Percentiles rank a stretch among this genome's conserved stretches.
Conservation (phyloP, 306 rosid species). For the Begonia masoniana region DNA sequence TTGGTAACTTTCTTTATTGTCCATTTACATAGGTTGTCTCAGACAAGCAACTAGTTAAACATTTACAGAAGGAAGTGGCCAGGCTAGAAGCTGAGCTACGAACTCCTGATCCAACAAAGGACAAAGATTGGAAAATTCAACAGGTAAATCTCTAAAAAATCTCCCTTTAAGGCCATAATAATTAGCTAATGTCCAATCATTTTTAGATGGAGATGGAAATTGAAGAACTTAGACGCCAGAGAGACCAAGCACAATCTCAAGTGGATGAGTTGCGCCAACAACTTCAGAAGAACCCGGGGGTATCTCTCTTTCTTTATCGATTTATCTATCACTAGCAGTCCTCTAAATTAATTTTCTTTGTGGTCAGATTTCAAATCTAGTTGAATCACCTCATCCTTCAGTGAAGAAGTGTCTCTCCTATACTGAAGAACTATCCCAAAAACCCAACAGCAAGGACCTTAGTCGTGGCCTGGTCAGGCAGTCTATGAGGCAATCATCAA, state of each 20-base stretch:
- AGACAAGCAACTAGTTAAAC: slow-evolving; percentile 91
- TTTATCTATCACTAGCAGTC: background rate
- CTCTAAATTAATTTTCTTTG: background rate
- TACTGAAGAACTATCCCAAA: slow-evolving; percentile 45
- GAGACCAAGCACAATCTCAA: slow-evolving; percentile 81
- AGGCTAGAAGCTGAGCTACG: slow-evolving; percentile 89
- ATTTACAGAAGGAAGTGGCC: slow-evolving; percentile 95
- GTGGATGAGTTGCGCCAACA: slow-evolving; percentile 73
- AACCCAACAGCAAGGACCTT: slow-evolving; percentile 30
- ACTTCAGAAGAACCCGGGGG: slow-evolving; percentile 76
- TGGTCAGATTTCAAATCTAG: slow-evolving; percentile 41
- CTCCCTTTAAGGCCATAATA: slow-evolving; percentile 4
- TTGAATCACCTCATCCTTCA: slow-evolving; percentile 42
- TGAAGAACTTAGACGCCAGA: slow-evolving; percentile 75
- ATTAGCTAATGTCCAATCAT: slow-evolving; percentile 7
- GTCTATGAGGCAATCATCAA: slow-evolving; percentile 83
- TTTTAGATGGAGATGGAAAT: slow-evolving; percentile 95
- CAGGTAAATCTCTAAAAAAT: slow-evolving; percentile 38
- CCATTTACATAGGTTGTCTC: slow-evolving; percentile 49
- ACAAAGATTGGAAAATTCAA: slow-evolving; percentile 85
- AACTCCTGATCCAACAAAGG: slow-evolving; percentile 81
- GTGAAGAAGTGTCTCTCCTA: slow-evolving; percentile 89
- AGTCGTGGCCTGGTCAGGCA: slow-evolving; percentile 54
- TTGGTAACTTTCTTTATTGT: too few species aligned
- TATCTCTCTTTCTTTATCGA: slow-evolving; percentile 11